Evolutionary conservation across 257 asterid genomes (phyloP).

Genomic region (Penstemon barbatus): DNA sequence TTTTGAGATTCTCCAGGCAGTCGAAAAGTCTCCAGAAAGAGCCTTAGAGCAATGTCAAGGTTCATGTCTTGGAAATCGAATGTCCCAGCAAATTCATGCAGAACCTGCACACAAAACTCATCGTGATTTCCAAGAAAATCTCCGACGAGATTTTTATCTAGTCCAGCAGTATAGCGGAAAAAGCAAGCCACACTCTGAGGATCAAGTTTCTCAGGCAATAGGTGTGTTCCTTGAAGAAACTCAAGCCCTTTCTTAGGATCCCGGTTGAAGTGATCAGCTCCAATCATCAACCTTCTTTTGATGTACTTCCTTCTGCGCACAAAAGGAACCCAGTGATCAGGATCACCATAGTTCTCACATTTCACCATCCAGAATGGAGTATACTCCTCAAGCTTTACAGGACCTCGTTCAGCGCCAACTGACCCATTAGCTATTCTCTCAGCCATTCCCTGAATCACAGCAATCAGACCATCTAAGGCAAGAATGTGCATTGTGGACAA

Average conservation of each 20-base stretch:
- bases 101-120: conserved; percentile 95
- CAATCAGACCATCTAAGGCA: conserved; percentile 95
- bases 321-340: conserved; percentile 91
- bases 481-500: conserved; percentile 96
- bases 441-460: conserved; percentile 99
- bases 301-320: conserved; percentile 79
- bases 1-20: conserved; percentile 99
- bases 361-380: conserved; percentile 95
- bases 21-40: conserved; percentile 89
- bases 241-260: conserved; percentile 97
- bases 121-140: conserved; percentile 99
- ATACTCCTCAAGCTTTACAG: conserved; percentile 71
- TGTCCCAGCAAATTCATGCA: conserved; percentile 90
- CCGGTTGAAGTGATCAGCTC: conserved; percentile 96
- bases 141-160: conserved; percentile 95
- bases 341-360: conserved; percentile 79
- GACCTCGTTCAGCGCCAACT: conserved; percentile 55
- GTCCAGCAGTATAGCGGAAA: conserved; percentile 91
- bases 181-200: conserved; percentile 99
- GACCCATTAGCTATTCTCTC: conserved; percentile 93
- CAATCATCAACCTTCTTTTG: conserved; percentile 92
- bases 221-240: conserved; percentile 92
- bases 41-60: conserved; percentile 87
- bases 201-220: conserved; percentile 94
- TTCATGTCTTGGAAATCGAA: conserved; percentile 96